Evolutionary conservation across 108 stramenopile genomes (phyloP).

Genomic region (Cyclotella sp.): DNA sequence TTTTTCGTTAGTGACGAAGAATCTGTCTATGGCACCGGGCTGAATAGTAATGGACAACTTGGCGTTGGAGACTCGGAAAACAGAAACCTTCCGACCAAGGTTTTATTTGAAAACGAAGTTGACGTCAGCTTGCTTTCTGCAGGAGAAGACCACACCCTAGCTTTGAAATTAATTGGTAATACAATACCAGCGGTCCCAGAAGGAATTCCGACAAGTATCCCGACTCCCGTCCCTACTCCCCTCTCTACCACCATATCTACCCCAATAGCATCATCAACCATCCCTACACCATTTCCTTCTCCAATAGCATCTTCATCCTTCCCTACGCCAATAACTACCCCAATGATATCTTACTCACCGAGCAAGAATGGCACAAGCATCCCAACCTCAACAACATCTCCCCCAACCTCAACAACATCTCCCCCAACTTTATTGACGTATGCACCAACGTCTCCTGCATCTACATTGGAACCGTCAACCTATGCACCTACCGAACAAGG

Average conservation of each 20-base stretch:
- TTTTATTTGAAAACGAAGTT: conserved; percentile 21
- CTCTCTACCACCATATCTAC: no score
- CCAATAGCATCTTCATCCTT: background rate
- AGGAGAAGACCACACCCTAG: conserved; percentile 46
- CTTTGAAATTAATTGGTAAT: conserved; percentile 8
- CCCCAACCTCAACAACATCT: conserved; percentile 28
- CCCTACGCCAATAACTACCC: no score
- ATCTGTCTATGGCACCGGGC: conserved; percentile 38
- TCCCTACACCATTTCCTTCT: background rate
- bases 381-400: background rate
- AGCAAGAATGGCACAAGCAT: no score
- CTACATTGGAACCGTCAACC: background rate
- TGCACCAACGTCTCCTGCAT: background rate
- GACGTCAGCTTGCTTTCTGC: conserved; percentile 31
- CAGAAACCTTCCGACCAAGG: conserved; percentile 40
- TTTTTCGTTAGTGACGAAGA: conserved; percentile 46
- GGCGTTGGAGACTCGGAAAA: conserved; percentile 42
- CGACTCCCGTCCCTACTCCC: background rate
- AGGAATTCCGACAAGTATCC: background rate
- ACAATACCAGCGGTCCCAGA: background rate
- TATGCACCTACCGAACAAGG: conserved; percentile 19
- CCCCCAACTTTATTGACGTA: background rate
- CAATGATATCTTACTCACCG: no score
- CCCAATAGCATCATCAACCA: background rate
- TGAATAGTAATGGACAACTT: conserved; percentile 48